phyloP scores from a whole-genome alignment of 2,329 filamentous ascomycete species.

The Fusarium veterinarium region DNA sequence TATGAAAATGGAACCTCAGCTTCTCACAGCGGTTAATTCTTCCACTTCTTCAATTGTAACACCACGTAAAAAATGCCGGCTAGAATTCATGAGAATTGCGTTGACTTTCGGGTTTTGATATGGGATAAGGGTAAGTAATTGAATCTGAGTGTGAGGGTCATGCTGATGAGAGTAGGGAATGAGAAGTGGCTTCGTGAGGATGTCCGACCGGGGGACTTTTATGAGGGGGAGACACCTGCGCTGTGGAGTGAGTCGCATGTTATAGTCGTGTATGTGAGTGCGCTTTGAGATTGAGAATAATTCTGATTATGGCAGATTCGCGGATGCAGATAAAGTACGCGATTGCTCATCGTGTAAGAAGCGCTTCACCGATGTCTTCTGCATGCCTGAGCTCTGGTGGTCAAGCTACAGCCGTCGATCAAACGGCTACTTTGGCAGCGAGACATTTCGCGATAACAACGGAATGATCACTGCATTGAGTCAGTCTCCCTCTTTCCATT shows the following conservation, averaged over 20 bases:
- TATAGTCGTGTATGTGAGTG: conserved; percentile 2
- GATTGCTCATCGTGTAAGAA: conserved; percentile 43
- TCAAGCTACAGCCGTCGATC: conserved; percentile 47
- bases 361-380: conserved; percentile 34
- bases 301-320: conserved; percentile 35
- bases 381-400: conserved; percentile 50
- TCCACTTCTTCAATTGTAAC: neutral
- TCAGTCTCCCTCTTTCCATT: neutral
- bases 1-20: conserved; percentile 1
- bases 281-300: rapidly evolving
- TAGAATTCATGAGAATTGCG: conserved; percentile 1
- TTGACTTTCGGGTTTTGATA: neutral
- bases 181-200: neutral
- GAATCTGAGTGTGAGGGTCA: rapidly evolving
- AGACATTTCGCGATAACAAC: conserved; percentile 43
- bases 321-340: conserved; percentile 47
- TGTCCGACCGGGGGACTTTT: conserved; percentile 1
- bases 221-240: neutral
- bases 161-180: conserved; percentile 1
- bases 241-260: conserved; percentile 17
- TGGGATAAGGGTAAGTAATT: conserved; percentile 24
- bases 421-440: conserved; percentile 55
- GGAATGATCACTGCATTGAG: neutral
- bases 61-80: neutral
- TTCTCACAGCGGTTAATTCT: neutral